Base-by-base conservation (phyloP, 176 grass and related monocot species). In the Ensete glaucum region DNA sequence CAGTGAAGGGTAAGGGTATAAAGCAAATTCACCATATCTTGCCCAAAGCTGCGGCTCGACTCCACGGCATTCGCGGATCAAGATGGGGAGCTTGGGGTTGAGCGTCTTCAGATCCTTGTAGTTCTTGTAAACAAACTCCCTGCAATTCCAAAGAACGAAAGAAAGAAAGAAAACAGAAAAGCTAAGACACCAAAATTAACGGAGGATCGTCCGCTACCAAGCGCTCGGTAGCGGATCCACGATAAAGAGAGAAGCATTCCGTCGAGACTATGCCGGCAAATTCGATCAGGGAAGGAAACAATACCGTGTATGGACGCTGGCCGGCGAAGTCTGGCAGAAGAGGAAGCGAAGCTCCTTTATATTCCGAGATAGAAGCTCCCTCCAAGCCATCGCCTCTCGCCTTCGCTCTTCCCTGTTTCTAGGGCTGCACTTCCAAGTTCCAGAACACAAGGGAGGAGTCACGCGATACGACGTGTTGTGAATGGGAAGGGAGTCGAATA, bases 11-110 rank as follows among this genome's bases (percentile, higher is more conserved):
- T 25, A 49, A 20, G 48, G 11, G 17, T n/a, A 50, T 0, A 16
- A 70, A 17, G 13, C 17, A 52, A 5, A 52, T 48, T 24, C 82
- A 97, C 95, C 95, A 66, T 99, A 99, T 81, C 90, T 82, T 16
- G 95, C 90, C 95, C 90, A 99, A 50, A 99, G 83, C 88, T 98
- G 90, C 52, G 95, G 88, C 73, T 91, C 60, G 14, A 98, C 88
- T 34, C 95, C 86, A 43, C 87, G 85, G 84, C 95, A 99, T 88
- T 99, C 95, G 63, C 95, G 90, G 86, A 99, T 85, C 59, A 99
- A 86, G 83, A 99, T 83, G 0, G 95, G 95, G 29, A 94, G 86
- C 34, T 89, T 76, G 0, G 90, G 95, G 73, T 94, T 99, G 67
- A 78, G 84, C 11, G 88, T 79, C 81, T 99, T 99, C 80, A 99